These are phyloP conservation scores for Diplogelasinospora grovesii DNA, from an alignment of 495 filamentous ascomycete species.

Conservation along the genomic window DNA sequence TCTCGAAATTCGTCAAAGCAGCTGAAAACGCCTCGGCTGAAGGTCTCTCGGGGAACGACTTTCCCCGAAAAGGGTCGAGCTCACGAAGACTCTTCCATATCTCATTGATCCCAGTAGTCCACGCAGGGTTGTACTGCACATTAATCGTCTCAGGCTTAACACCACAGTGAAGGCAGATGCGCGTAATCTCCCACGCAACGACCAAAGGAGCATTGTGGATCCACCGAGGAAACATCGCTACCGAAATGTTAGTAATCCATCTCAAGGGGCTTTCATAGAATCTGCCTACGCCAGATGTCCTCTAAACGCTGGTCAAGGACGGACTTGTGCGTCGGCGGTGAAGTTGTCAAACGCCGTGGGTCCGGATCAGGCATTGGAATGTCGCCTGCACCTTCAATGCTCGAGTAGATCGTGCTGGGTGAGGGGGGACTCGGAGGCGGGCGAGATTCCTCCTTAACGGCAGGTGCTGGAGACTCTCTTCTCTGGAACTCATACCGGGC, in stretches of 20 bases:
- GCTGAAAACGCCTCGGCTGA: slow-evolving; percentile 31
- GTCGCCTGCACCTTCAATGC: neutral
- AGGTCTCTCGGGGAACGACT: slow-evolving; percentile 34
- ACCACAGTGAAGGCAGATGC: slow-evolving; percentile 36
- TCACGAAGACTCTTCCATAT: slow-evolving; percentile 30
- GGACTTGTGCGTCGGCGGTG: neutral
- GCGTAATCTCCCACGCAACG: slow-evolving; percentile 40
- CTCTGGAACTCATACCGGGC: neutral
- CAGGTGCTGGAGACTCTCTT: neutral
- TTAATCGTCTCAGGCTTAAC: slow-evolving; percentile 24
- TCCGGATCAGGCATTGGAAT: neutral
- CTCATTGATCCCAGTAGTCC: slow-evolving; percentile 20
- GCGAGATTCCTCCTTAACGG: neutral
- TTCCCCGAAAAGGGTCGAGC: slow-evolving; percentile 29
- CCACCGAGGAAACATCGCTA: slow-evolving; percentile 32
- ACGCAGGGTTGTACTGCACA: slow-evolving; percentile 30
- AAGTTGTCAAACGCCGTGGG: neutral
- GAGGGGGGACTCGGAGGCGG: neutral
- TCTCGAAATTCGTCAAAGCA: slow-evolving; percentile 28
- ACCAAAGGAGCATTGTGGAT: slow-evolving; percentile 33
- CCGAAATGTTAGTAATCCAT: slow-evolving; percentile 1
- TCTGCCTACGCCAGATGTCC: slow-evolving; percentile 26
- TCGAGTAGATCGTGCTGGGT: slow-evolving; percentile 1
- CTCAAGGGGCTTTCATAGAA: neutral
- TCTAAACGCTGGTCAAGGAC: slow-evolving; percentile 13